A percentile compares a stretch with the other conserved stretches of the same genome.
Conservation (phyloP, 176 grass and related monocot species). For the Panicum miliaceum region DNA sequence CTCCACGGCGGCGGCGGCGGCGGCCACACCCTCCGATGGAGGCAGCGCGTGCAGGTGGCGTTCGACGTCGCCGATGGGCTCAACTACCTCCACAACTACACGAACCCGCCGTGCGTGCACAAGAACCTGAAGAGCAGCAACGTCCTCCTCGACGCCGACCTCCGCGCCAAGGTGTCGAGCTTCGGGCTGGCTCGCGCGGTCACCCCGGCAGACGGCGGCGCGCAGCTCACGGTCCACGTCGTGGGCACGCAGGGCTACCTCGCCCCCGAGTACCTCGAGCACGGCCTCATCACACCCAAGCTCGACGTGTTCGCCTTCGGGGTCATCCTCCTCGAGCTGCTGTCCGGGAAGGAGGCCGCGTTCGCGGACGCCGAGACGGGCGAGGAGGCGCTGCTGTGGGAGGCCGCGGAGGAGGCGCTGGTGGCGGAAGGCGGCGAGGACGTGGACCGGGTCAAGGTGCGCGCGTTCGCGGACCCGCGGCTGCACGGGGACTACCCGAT, state of each 20-base stretch:
- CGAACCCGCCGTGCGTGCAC: conserved; percentile 71
- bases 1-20: conserved; percentile 39
- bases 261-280: conserved; percentile 79
- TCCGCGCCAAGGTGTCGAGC: conserved; percentile 70
- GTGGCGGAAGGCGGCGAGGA: conserved; percentile 58
- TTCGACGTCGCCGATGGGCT: conserved; percentile 72
- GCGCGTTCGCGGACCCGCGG: conserved; percentile 60
- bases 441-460: conserved; percentile 46
- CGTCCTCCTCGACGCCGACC: conserved; percentile 66
- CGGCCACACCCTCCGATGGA: conserved; percentile 42
- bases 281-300: conserved; percentile 74
- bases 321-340: conserved; percentile 76
- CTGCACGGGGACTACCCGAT: conserved; percentile 64
- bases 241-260: conserved; percentile 83
- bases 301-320: conserved; percentile 89
- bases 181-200: conserved; percentile 73
- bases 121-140: conserved; percentile 84
- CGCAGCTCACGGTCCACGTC: conserved; percentile 73
- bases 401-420: conserved; percentile 42
- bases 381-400: conserved; percentile 52
- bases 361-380: conserved; percentile 25
- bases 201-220: not conserved
- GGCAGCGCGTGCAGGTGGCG: conserved; percentile 66
- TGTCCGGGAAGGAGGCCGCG: conserved; percentile 77
- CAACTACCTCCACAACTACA: conserved; percentile 86